These are phyloP conservation scores for Trichosanthes cucumerina DNA, from an alignment of 306 rosid species.

Conservation along the genomic window DNA sequence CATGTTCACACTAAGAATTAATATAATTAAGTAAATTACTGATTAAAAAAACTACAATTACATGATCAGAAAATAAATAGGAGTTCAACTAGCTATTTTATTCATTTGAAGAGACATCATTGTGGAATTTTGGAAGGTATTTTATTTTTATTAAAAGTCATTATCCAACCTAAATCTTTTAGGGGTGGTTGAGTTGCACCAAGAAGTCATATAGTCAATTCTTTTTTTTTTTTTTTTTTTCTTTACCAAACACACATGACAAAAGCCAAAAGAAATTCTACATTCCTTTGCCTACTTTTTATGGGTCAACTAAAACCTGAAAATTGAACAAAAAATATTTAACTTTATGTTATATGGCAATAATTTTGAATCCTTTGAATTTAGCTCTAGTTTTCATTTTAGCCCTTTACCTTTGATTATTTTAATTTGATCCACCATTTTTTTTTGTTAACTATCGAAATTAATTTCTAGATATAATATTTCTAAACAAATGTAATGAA, in stretches of 20 bases:
- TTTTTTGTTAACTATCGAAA: background rate
- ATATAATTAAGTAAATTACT: too few species aligned
- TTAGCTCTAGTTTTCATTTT: background rate
- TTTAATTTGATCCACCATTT: background rate
- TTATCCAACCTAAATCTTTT: background rate
- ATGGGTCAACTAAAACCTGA: background rate
- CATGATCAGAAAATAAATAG: background rate
- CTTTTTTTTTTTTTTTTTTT: background rate
- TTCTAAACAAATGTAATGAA: background rate
- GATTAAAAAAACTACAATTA: background rate
- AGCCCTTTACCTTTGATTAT: background rate
- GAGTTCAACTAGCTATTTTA: background rate
- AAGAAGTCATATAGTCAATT: background rate
- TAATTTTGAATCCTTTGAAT: background rate
- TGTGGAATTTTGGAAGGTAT: background rate
- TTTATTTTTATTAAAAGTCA: background rate
- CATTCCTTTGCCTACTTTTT: background rate
- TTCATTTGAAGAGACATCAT: background rate
- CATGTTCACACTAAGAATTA: background rate
- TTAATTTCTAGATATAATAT: background rate
- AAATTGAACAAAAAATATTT: background rate
- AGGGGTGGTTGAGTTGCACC: background rate
- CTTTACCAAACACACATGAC: background rate
- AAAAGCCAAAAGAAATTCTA: background rate
- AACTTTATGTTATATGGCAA: background rate